Percentiles rank a stretch among this genome's conserved stretches.
Evolutionary conservation across 345 rosid species (phyloP).

Genomic region (Hypericum perforatum): DNA sequence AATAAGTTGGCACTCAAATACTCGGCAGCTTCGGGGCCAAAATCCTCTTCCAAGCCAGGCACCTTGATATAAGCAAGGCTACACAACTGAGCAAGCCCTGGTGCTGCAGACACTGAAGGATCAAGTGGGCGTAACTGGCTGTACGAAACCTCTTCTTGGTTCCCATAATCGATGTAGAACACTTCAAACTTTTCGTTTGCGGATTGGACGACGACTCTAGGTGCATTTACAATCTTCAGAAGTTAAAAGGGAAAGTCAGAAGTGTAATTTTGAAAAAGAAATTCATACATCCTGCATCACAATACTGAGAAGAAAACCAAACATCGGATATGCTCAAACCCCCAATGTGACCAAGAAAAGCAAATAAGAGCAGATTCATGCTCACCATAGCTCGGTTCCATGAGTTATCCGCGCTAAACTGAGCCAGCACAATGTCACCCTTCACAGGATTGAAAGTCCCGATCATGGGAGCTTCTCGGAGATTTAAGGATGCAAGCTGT

Average conservation of each 20-base stretch:
- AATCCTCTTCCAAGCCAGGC: conserved; percentile 73
- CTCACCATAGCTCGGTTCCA: conserved; percentile 99
- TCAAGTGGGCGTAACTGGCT: conserved; percentile 67
- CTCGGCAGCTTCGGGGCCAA: conserved; percentile 76
- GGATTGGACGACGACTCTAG: conserved; percentile 63
- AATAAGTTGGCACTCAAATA: conserved; percentile 55
- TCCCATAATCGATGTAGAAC: conserved; percentile 90
- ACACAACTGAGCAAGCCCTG: conserved; percentile 90
- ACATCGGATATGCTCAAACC: no score
- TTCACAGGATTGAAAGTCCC: conserved; percentile 86
- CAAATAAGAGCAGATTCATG: not conserved
- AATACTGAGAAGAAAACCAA: no score
- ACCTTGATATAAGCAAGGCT: conserved; percentile 86
- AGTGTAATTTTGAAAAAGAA: not conserved
- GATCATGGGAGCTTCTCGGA: conserved; percentile 67
- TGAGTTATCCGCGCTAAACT: conserved; percentile 86
- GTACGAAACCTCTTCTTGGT: conserved; percentile 78
- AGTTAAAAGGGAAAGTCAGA: conserved; percentile 1
- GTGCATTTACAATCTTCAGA: conserved; percentile 72
- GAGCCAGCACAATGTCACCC: conserved; percentile 90
- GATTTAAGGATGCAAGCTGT: conserved; percentile 63
- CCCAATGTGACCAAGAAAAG: no score
- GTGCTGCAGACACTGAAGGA: conserved; percentile 55
- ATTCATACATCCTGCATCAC: no score
- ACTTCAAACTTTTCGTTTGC: conserved; percentile 75